These are phyloP conservation scores for Acephala macrosclerotiorum DNA, from an alignment of 2,329 filamentous ascomycete species.

Conservation along the genomic window DNA sequence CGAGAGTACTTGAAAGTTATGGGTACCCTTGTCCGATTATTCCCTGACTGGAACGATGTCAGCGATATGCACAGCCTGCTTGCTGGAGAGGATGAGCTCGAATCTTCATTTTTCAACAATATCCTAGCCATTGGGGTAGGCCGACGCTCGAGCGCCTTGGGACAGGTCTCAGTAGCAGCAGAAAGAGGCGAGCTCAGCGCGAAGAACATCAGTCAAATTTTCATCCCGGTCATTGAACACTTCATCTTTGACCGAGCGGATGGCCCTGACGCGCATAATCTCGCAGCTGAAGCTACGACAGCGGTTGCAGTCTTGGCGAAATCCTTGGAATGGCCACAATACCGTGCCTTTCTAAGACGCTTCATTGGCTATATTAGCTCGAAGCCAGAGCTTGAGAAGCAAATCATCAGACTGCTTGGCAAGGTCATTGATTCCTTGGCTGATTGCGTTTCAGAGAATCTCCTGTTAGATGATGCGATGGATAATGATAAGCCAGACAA, in stretches of 20 bases:
- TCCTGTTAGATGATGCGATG: constrained; percentile 48
- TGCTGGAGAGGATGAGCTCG: constrained; percentile 62
- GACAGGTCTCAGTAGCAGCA: constrained; percentile 76
- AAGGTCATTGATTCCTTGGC: constrained; percentile 81
- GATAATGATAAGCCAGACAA: constrained; percentile 42
- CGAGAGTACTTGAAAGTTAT: constrained; percentile 83
- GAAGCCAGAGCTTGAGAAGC: constrained; percentile 85
- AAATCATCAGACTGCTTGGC: constrained; percentile 81
- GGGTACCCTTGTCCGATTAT: constrained; percentile 76
- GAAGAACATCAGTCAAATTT: constrained; percentile 83
- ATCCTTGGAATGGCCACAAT: constrained; percentile 89
- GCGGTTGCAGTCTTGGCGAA: constrained; percentile 78
- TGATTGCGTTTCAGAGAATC: constrained; percentile 16
- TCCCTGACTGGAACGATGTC: constrained; percentile 74
- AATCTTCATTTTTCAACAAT: constrained; percentile 88
- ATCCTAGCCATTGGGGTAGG: constrained; percentile 90
- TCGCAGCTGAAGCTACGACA: constrained; percentile 85
- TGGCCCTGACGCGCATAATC: constrained; percentile 78
- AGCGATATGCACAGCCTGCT: constrained; percentile 78
- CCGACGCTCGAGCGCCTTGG: constrained; percentile 83
- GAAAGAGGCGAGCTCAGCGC: constrained; percentile 70
- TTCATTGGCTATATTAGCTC: constrained; percentile 84
- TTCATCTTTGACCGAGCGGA: constrained; percentile 87
- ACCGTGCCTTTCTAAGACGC: constrained; percentile 81
- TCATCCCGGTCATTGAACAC: constrained; percentile 91